Evolutionary conservation across 2,329 filamentous ascomycete species (phyloP).

Genomic region (Davidsoniella virescens): DNA sequence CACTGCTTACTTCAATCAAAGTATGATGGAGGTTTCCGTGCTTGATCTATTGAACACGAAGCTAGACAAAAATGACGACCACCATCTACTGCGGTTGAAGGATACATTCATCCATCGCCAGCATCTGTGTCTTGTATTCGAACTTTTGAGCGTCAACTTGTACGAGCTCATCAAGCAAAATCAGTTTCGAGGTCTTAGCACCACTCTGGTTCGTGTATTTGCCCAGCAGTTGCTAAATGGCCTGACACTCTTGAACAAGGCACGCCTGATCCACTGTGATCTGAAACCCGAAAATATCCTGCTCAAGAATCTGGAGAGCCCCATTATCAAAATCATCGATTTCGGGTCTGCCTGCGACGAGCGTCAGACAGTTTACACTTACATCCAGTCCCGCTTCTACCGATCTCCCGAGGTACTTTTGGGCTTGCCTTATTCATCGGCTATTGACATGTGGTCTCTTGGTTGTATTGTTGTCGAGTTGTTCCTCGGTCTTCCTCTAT

Average conservation of each 20-base stretch:
- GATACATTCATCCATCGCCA: conserved; percentile 97
- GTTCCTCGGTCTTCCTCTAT: conserved; percentile 78
- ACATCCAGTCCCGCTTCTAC: conserved; percentile 97
- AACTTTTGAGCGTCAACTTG: conserved; percentile 88
- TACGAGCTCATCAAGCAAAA: conserved; percentile 99
- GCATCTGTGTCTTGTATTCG: conserved; percentile 91
- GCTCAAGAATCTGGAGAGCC: conserved; percentile 93
- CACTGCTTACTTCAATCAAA: conserved; percentile 98
- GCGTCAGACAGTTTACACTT: conserved; percentile 95
- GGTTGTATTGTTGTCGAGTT: conserved; percentile 97
- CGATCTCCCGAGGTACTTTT: conserved; percentile 88
- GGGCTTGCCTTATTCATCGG: conserved; percentile 92
- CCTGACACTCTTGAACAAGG: conserved; percentile 83
- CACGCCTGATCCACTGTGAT: conserved; percentile 93
- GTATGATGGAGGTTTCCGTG: conserved; percentile 99
- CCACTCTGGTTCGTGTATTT: conserved; percentile 90
- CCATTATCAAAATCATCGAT: conserved; percentile 99
- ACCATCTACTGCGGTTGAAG: conserved; percentile 84
- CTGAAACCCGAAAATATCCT: conserved; percentile 96
- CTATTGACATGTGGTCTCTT: conserved; percentile 99
- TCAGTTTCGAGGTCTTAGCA: conserved; percentile 93
- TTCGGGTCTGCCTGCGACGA: conserved; percentile 98
- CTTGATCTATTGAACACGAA: conserved; percentile 93
- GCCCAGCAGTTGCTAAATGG: conserved; percentile 93
- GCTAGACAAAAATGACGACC: conserved; percentile 97